Base-by-base conservation (phyloP, 1,284 basidiomycete species). In the Pseudomicrostroma phylloplanum region DNA sequence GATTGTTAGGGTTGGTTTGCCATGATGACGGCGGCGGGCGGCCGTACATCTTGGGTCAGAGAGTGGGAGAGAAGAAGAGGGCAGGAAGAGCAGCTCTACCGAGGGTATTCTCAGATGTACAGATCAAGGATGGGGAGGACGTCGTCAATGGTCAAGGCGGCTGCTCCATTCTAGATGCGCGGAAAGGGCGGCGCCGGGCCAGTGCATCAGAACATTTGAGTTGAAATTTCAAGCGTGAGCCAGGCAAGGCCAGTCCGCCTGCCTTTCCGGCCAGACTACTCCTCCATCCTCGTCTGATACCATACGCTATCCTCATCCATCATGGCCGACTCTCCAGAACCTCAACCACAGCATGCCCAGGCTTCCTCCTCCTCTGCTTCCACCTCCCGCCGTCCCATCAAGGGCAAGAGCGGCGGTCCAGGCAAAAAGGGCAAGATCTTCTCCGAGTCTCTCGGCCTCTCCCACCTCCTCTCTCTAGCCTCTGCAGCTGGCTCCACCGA, bases 1-100 rank as follows among this genome's bases (percentile, higher is more conserved):
- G 69, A 43, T 73, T 74, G 43, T 65, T 63, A 21, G 67, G 56
- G 25, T 67, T 68, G 7, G 51, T 26, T 25, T 73, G 72, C 70
- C 67, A 72, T 51, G 67, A 36, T 25, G 26, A 56, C 41, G 51
- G 51, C 51, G 51, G 51, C 21, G 51, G 51, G 13, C 51, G 15
- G 13, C 51, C 51, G 51, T 54, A 54, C 51, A 54, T 54, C 21
- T 19, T 21, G n/a, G 25, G 30, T 36, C 30, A 36, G 30, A 9
- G 30, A 36, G 9, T 3, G 30, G 3, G 30, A 4, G 30, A n/a
- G n/a, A n/a, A n/a, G 30, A 9, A 9, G 30, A 36, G 30, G 30
- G 30, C 30, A 36, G 30, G 30, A 36, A 9, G 30, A 9, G 4
- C 30, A 9, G 9, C 30, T 36, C 30, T 36, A 36, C 30, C 9